A percentile compares a stretch with the other conserved stretches of the same genome.
phyloP scores from a whole-genome alignment of 805 yeast species.

The Candida arabinofermentans region DNA sequence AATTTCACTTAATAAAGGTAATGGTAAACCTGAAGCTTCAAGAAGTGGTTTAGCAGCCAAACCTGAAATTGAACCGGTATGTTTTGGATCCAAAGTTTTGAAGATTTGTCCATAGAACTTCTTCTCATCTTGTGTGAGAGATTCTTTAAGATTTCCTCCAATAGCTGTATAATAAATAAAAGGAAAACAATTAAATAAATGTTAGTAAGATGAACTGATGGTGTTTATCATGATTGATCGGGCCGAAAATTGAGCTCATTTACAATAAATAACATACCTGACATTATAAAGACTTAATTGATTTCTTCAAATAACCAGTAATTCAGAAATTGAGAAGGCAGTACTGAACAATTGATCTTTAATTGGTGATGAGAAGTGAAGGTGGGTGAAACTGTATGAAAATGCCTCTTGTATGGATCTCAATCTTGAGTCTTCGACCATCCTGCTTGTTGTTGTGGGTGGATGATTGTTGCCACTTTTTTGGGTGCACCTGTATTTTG shows the following conservation, averaged over 20 bases:
- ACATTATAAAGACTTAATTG: conserved; percentile 1
- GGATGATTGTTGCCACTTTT: too few species aligned
- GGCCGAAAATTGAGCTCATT: background rate
- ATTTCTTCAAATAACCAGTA: too few species aligned
- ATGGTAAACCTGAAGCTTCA: conserved; percentile 80
- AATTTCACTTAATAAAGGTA: conserved; percentile 76
- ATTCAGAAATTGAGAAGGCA: too few species aligned
- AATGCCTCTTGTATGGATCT: too few species aligned
- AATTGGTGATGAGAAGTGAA: too few species aligned
- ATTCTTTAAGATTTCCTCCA: conserved; percentile 23
- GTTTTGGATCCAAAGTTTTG: conserved; percentile 72
- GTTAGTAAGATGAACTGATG: conserved; percentile 1
- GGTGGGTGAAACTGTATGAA: too few species aligned
- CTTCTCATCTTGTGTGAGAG: conserved; percentile 72
- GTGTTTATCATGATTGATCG: too few species aligned
- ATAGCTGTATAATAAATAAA: conserved; percentile 3
- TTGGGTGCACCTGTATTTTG: too few species aligned
- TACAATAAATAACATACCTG: conserved; percentile 1
- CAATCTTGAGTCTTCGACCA: too few species aligned
- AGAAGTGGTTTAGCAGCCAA: conserved; percentile 78
- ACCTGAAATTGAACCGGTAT: conserved; percentile 81
- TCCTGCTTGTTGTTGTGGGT: too few species aligned
- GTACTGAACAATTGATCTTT: too few species aligned
- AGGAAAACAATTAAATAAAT: background rate
- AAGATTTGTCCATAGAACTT: conserved; percentile 70